Evolutionary conservation across 1,284 basidiomycete genomes (phyloP).

Genomic region (Athelia sp.): DNA sequence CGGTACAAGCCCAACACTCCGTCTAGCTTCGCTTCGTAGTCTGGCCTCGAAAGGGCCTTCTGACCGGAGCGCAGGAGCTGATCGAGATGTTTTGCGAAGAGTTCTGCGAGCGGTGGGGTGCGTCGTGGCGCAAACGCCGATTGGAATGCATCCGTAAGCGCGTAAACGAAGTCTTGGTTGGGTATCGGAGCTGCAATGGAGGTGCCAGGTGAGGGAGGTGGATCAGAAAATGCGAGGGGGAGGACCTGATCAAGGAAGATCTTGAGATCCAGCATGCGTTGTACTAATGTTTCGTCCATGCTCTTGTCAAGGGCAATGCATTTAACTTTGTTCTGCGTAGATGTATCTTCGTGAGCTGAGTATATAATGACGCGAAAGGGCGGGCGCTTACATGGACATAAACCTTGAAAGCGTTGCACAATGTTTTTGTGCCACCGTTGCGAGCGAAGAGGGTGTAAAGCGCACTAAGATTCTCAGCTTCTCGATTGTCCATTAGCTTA

Average conservation of each 20-base stretch:
- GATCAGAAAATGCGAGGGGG: constrained; percentile 38
- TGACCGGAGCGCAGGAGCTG: constrained; percentile 84
- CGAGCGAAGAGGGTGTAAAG: constrained; percentile 66
- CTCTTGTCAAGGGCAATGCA: constrained; percentile 54
- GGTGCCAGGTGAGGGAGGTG: constrained; percentile 8
- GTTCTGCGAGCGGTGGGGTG: constrained; percentile 83
- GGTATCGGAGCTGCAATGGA: constrained; percentile 27
- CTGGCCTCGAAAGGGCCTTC: constrained; percentile 62
- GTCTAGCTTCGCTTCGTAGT: constrained; percentile 70
- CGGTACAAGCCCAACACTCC: constrained; percentile 81
- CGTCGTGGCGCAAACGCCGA: constrained; percentile 77
- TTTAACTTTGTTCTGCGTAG: constrained; percentile 45
- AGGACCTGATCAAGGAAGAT: constrained; percentile 53
- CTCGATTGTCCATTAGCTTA: constrained; percentile 42
- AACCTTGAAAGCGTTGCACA: constrained; percentile 61
- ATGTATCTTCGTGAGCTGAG: neutral
- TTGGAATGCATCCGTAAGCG: constrained; percentile 74
- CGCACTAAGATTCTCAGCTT: constrained; percentile 42
- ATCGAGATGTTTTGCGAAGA: constrained; percentile 92
- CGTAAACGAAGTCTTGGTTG: constrained; percentile 53
- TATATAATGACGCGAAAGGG: neutral
- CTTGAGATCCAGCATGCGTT: constrained; percentile 70
- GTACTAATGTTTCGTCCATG: constrained; percentile 76
- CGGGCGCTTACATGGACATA: constrained; percentile 44
- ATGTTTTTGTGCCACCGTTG: constrained; percentile 48